Percentiles rank a stretch among this genome's conserved stretches.
phyloP scores from a whole-genome alignment of 306 rosid species.

The Alnus rubra region DNA sequence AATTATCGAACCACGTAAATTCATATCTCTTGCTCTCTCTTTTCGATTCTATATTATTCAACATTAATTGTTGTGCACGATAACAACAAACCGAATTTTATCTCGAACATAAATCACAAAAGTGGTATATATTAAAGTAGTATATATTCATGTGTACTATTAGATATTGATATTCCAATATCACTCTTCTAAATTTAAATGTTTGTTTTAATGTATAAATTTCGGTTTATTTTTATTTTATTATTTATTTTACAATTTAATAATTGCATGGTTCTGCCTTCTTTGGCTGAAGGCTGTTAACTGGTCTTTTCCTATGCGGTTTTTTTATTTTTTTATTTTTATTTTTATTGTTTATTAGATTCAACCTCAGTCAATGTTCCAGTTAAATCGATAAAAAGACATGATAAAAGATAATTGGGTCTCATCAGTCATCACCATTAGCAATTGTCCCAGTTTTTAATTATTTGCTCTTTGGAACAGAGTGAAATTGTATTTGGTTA shows the following conservation, averaged over 20 bases:
- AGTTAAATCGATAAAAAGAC: too few relatives aligned
- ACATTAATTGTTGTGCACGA: too few relatives aligned
- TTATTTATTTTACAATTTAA: not conserved
- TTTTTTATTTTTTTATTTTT: slow-evolving; percentile 1
- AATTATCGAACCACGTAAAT: too few relatives aligned
- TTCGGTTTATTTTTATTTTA: not conserved
- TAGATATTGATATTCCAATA: not conserved
- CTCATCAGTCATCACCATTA: too few relatives aligned
- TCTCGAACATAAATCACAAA: not conserved
- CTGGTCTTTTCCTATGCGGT: not conserved
- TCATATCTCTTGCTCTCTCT: too few relatives aligned
- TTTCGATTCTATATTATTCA: too few relatives aligned
- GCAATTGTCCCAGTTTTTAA: not conserved
- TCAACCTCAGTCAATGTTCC: slow-evolving; percentile 14
- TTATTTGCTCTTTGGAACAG: not conserved
- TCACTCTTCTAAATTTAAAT: not conserved
- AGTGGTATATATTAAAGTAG: too few relatives aligned
- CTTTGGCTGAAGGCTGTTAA: slow-evolving; percentile 74
- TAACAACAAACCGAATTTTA: not conserved
- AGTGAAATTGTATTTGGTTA: not conserved
- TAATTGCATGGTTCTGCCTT: slow-evolving; percentile 31
- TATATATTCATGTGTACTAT: not conserved
- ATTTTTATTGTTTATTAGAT: not conserved
- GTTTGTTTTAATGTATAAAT: not conserved
- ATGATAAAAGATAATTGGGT: too few relatives aligned